Conservation (phyloP, 768 basidiomycete species). For the Hericium alpestre region DNA sequence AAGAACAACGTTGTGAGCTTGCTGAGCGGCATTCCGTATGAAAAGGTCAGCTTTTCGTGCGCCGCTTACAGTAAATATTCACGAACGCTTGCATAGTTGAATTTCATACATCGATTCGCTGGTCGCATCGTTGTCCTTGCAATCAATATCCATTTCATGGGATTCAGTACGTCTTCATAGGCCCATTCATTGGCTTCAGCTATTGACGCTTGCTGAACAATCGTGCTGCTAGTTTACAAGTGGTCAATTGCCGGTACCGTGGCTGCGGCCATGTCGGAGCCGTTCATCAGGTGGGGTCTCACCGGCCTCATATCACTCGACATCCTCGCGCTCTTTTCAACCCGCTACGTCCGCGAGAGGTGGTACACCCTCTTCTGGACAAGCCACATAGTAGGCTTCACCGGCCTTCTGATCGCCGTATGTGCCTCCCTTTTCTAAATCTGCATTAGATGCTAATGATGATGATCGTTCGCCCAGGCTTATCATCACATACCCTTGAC, state of each 20-base stretch:
- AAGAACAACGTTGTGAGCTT: conserved; percentile 39
- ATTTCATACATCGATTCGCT: conserved; percentile 43
- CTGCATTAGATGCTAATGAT: neutral
- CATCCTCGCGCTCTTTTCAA: conserved; percentile 28
- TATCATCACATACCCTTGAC: conserved; percentile 13
- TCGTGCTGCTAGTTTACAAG: conserved; percentile 2
- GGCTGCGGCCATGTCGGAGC: too few species aligned
- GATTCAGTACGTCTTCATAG: conserved; percentile 25
- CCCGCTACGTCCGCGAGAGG: conserved; percentile 29
- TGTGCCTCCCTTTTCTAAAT: neutral
- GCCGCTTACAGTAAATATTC: neutral
- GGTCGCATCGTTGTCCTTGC: conserved; percentile 33
- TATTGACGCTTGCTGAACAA: neutral
- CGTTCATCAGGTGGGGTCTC: conserved; percentile 18
- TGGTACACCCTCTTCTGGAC: conserved; percentile 35
- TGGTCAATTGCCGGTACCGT: conserved; percentile 5
- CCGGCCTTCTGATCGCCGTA: conserved; percentile 26
- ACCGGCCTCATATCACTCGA: conserved; percentile 26
- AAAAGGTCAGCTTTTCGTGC: conserved; percentile 23
- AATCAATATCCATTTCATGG: conserved; percentile 31
- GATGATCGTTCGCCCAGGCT: conserved; percentile 8
- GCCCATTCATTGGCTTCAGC: too few species aligned
- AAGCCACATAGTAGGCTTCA: conserved; percentile 33
- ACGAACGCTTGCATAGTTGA: conserved; percentile 23
- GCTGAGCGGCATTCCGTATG: conserved; percentile 35